A percentile compares a stretch with the other conserved stretches of the same genome.
phyloP scores from a whole-genome alignment of 139 green algal genomes.

The Picochlorum costavermella region DNA sequence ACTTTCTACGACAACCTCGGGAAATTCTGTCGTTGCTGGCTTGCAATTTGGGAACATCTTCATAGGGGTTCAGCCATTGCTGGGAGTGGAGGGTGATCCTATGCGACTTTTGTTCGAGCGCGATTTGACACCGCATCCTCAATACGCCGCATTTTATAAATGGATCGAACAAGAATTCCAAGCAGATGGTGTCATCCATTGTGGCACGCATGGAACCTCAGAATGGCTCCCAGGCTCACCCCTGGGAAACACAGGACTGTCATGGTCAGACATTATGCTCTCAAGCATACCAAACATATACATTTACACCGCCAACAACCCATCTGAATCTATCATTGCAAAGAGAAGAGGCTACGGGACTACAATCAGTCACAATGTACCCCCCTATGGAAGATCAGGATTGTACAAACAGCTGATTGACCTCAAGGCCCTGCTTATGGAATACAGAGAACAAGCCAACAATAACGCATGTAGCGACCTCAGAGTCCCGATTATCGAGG shows the following conservation, averaged over 20 bases:
- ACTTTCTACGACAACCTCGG: slow-evolving; percentile 40
- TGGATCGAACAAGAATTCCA: slow-evolving; percentile 66
- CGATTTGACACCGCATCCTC: slow-evolving; percentile 95
- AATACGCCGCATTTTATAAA: slow-evolving; percentile 94
- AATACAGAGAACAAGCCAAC: slow-evolving; percentile 63
- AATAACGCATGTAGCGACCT: slow-evolving; percentile 23
- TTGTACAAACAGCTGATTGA: slow-evolving; percentile 92
- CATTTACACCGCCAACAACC: slow-evolving; percentile 91
- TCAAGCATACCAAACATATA: slow-evolving; percentile 88
- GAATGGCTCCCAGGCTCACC: slow-evolving; percentile 92
- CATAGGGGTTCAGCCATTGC: slow-evolving; percentile 84
- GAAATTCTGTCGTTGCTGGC: slow-evolving; percentile 44
- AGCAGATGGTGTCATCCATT: slow-evolving; percentile 87
- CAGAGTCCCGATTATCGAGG: slow-evolving; percentile 46
- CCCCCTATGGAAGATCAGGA: slow-evolving; percentile 84
- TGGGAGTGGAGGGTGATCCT: slow-evolving; percentile 94
- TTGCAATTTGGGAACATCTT: slow-evolving; percentile 88
- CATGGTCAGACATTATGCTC: slow-evolving; percentile 71
- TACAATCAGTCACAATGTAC: slow-evolving; percentile 93
- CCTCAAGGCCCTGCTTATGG: slow-evolving; percentile 67
- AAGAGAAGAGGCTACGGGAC: slow-evolving; percentile 94
- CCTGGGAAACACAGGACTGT: slow-evolving; percentile 75
- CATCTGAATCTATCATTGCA: slow-evolving; percentile 85
- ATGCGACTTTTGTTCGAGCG: slow-evolving; percentile 97
- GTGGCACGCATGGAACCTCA: slow-evolving; percentile 97